Evolutionary conservation across 2,329 filamentous ascomycete genomes (phyloP), one percentile per base, ranked within the genome.

Genomic region (Acephala macrosclerotiorum): DNA sequence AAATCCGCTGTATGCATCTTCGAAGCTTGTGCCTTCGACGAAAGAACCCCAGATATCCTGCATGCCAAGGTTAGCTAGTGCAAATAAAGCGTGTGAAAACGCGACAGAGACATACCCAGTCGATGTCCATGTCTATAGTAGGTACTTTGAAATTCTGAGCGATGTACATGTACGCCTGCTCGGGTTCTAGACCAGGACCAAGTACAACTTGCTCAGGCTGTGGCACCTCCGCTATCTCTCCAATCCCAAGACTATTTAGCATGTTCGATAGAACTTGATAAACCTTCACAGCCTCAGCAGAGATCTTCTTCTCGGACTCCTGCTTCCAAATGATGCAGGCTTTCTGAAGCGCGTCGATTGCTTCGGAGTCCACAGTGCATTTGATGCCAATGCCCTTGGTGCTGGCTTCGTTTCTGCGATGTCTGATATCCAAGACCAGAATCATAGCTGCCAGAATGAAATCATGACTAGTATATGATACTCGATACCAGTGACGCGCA

Each of bases 91-190:
- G n/a, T n/a, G n/a, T n/a, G n/a, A n/a, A n/a, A n/a, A n/a, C n/a
- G n/a, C n/a, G n/a, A n/a, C n/a, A n/a, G n/a, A n/a, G 35, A 67
- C 68, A 53, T 53, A 76, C 73, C 73, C 74, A 76, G 40, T 76
- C 74, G 59, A 76, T 67, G 35, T 75, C 71, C 66, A 75, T 71
- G 9, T 70, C 66, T 29, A 62, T 33, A 22, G 57, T 47, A 18
- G 61, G 61, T 38, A 36, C 38, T 26, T 53, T 25, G 58, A 25
- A 53, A 8, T 36, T 61, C 25, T 45, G 62, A 60, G 45, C 58
- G 40, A 9, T 38, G 7, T 59, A 40, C 22, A 8, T 65, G 26
- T 60, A 60, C 3, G 29, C 22, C 22, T 36, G 22, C 12, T 61
- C 49, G n/a, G 51, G 42, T 18, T 47, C 22, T 5, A 42, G n/a